phyloP scores from a whole-genome alignment of 331 rosid species.

The Phaseolus coccineus region DNA sequence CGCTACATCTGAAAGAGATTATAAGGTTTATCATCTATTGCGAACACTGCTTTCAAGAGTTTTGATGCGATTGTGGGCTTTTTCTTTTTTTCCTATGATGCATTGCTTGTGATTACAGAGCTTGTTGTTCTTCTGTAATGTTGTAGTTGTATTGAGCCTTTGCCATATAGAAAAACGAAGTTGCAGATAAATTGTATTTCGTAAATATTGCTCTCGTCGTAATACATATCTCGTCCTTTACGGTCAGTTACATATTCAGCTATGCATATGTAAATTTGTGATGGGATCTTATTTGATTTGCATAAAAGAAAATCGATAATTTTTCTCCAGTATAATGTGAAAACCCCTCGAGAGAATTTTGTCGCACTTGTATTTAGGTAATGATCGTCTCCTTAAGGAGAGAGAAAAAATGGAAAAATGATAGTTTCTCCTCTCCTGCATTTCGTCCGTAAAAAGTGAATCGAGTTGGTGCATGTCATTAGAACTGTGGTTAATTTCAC shows the following conservation, averaged over 20 bases:
- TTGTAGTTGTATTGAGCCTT: conserved; percentile 38
- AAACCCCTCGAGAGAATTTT: neutral
- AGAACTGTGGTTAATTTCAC: no score
- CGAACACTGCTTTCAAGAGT: neutral
- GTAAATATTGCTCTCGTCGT: neutral
- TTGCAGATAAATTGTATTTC: conserved; percentile 4
- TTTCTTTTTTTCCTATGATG: neutral
- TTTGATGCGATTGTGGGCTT: conserved; percentile 13
- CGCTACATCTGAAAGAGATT: conserved; percentile 3
- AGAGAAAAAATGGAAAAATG: neutral
- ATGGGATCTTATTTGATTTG: neutral
- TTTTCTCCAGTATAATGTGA: neutral
- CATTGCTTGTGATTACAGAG: conserved; percentile 16
- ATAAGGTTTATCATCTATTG: conserved; percentile 3
- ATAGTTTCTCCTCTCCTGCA: no score
- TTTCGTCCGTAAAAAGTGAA: no score
- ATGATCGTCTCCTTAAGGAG: no score
- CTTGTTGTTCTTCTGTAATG: conserved; percentile 1
- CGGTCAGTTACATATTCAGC: neutral
- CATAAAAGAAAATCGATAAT: neutral
- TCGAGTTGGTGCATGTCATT: no score
- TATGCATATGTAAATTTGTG: neutral
- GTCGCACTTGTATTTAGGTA: neutral
- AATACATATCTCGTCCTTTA: neutral
- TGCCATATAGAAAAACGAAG: neutral